These are phyloP conservation scores for Medicago ruthenica DNA, from an alignment of 306 rosid genomes.

Conservation along the genomic window DNA sequence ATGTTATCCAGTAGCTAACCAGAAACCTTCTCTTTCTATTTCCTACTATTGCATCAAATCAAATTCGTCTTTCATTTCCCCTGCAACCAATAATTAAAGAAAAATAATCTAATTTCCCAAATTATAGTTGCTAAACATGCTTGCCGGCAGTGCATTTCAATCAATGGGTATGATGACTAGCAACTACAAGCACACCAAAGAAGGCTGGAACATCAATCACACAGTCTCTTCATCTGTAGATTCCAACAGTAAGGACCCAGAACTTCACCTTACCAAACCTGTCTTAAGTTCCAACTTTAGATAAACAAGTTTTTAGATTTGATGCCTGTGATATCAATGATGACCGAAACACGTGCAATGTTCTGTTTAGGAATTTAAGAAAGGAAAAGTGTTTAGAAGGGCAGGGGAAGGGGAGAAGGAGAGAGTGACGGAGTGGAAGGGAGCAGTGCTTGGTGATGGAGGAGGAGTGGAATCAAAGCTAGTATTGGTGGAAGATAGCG, in stretches of 20 bases:
- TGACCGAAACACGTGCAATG: not conserved
- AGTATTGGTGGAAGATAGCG: no score
- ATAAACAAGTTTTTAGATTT: not conserved
- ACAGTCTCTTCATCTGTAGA: conserved; percentile 1
- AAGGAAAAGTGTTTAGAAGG: not conserved
- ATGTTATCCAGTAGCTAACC: not conserved
- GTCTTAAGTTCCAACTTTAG: not conserved
- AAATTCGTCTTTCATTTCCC: not conserved
- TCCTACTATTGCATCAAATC: not conserved
- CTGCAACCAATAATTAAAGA: no score
- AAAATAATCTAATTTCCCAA: no score
- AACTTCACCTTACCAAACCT: not conserved
- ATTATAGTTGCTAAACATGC: no score
- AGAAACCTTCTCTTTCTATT: not conserved
- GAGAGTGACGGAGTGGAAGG: no score
- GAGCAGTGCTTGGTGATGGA: no score
- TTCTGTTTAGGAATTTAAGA: not conserved
- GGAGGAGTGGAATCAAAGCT: no score
- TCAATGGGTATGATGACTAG: no score
- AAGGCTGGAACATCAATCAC: not conserved
- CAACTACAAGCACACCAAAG: no score
- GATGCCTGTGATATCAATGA: not conserved
- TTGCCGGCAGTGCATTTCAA: no score
- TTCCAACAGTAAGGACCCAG: not conserved
- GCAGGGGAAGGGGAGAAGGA: no score